These are phyloP conservation scores for Fusarium nygamai DNA, from an alignment of 2,329 filamentous ascomycete species.

Conservation along the genomic window DNA sequence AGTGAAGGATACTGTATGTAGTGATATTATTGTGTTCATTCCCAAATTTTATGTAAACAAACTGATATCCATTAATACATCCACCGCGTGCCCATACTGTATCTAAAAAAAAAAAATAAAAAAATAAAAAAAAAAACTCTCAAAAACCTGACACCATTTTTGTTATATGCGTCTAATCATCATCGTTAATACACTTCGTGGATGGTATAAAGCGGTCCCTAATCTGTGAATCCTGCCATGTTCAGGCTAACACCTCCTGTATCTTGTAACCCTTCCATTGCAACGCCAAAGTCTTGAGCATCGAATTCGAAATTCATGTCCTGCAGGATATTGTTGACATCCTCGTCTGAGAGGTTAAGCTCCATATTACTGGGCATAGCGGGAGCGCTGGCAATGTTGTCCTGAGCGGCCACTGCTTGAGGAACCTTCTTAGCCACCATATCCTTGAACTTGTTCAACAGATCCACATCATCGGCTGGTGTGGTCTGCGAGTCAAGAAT, in stretches of 20 bases:
- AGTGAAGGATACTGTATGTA: not conserved
- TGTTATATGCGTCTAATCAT: slow-evolving; percentile 1
- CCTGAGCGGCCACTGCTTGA: slow-evolving; percentile 17
- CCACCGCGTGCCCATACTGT: not conserved
- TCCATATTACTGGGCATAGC: slow-evolving; percentile 46
- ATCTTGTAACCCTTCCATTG: slow-evolving; percentile 44
- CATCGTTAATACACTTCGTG: slow-evolving; percentile 23
- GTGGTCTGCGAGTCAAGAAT: slow-evolving; percentile 59
- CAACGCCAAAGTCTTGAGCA: slow-evolving; percentile 41
- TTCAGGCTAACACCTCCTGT: slow-evolving; percentile 45
- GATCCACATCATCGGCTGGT: slow-evolving; percentile 62
- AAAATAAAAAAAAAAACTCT: not conserved
- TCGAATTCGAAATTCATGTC: slow-evolving; percentile 56
- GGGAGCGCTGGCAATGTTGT: not conserved
- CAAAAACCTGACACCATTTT: not conserved
- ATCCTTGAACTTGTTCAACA: slow-evolving; percentile 65
- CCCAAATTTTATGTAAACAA: not conserved
- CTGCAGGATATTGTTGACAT: slow-evolving; percentile 54
- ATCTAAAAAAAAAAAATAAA: not conserved
- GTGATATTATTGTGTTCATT: not conserved
- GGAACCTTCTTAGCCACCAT: slow-evolving; percentile 51
- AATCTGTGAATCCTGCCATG: slow-evolving; percentile 36
- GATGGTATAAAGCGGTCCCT: slow-evolving; percentile 39
- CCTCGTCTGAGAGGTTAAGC: slow-evolving; percentile 50
- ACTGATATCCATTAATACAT: slow-evolving; percentile 5